Evolutionary conservation across 345 rosid genomes (phyloP).

Genomic region (Eutrema yunnanense): DNA sequence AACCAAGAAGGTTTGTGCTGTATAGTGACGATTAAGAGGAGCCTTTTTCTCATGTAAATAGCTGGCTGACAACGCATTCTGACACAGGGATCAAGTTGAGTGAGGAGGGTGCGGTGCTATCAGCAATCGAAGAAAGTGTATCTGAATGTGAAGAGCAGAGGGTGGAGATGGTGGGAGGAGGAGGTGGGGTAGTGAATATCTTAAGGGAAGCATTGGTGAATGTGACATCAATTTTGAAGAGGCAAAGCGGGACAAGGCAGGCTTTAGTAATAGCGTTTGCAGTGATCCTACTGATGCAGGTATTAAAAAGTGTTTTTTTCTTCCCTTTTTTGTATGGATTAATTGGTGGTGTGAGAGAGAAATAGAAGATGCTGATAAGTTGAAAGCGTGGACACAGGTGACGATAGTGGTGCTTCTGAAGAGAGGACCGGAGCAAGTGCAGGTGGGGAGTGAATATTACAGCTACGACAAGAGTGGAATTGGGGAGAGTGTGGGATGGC

Average conservation of each 20-base stretch:
- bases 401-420: constrained; percentile 66
- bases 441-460: constrained; percentile 33
- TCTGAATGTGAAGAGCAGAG: constrained; percentile 20
- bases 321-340: neutral
- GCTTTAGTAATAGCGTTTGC: constrained; percentile 54
- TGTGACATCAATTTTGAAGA: constrained; percentile 37
- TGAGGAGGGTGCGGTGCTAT: constrained; percentile 28
- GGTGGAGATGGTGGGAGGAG: constrained; percentile 26
- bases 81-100: constrained; percentile 28
- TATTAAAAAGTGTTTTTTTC: constrained; percentile 8
- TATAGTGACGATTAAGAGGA: neutral
- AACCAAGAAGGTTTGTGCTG: constrained; percentile 31
- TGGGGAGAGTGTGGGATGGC: constrained; percentile 50
- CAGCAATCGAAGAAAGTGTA: constrained; percentile 34
- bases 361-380: neutral
- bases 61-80: constrained; percentile 10
- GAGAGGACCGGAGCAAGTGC: constrained; percentile 48
- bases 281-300: constrained; percentile 89
- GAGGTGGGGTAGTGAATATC: constrained; percentile 23
- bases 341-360: neutral
- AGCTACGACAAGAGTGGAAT: constrained; percentile 26
- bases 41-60: neutral
- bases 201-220: constrained; percentile 35
- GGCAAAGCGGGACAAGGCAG: constrained; percentile 50
- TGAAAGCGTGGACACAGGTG: constrained; percentile 43